Percentiles rank a stretch among this genome's conserved stretches.
Evolutionary conservation across 257 asterid genomes (phyloP).

Genomic region (Nicotiana obtusifolia): DNA sequence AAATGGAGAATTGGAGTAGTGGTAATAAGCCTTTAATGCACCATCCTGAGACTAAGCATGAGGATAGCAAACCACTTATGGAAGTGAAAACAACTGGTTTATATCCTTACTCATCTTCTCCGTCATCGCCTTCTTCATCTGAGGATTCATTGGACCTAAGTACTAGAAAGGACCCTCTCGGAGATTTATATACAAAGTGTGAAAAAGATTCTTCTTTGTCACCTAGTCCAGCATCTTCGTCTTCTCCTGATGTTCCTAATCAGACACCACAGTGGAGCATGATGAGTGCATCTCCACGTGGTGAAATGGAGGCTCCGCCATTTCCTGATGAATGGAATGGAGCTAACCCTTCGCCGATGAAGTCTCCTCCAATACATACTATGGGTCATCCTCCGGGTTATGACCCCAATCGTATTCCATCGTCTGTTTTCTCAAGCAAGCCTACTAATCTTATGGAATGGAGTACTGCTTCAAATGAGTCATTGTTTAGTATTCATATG

Average conservation of each 20-base stretch:
- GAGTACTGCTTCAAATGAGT: constrained; percentile 83
- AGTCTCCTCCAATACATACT: constrained; percentile 46
- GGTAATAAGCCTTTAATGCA: background rate
- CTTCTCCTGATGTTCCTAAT: constrained; percentile 12
- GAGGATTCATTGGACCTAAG: constrained; percentile 8
- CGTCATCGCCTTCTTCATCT: constrained; percentile 15
- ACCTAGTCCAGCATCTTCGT: background rate
- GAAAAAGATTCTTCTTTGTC: constrained; percentile 18
- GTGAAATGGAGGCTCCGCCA: constrained; percentile 8
- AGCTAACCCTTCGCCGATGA: constrained; percentile 19
- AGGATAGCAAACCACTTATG: constrained; percentile 2
- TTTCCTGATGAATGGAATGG: constrained; percentile 21
- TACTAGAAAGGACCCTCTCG: background rate
- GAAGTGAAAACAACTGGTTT: constrained; percentile 9
- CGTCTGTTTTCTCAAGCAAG: constrained; percentile 50
- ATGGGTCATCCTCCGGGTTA: constrained; percentile 46
- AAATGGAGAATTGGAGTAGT: background rate
- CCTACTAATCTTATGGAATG: constrained; percentile 48
- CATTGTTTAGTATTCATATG: constrained; percentile 79
- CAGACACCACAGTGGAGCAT: constrained; percentile 33
- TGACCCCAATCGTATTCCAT: constrained; percentile 74
- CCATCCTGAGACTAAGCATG: constrained; percentile 14
- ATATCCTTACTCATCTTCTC: constrained; percentile 29
- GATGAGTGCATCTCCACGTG: constrained; percentile 40
- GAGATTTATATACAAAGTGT: constrained; percentile 12